Evolutionary conservation across 1,284 basidiomycete species (phyloP).

Genomic region (Fomitiporia mediterranea): DNA sequence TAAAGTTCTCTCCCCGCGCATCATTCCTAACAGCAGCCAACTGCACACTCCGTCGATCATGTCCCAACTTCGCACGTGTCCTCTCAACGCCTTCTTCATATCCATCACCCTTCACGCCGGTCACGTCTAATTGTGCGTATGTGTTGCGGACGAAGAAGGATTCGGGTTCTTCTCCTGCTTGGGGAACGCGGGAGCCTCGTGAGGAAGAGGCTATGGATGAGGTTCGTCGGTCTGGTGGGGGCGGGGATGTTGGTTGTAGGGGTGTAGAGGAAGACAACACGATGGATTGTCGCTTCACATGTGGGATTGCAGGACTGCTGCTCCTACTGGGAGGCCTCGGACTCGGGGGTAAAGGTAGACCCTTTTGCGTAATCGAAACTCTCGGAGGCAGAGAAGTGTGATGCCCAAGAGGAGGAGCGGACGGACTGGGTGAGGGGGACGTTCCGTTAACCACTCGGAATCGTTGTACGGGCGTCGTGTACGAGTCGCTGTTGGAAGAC

Average conservation of each 20-base stretch:
- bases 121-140: conserved; percentile 79
- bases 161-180: conserved; percentile 81
- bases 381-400: conserved; percentile 22
- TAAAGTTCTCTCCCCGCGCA: conserved; percentile 54
- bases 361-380: conserved; percentile 28
- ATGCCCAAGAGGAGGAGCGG: conserved; percentile 7
- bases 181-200: conserved; percentile 34
- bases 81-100: conserved; percentile 89
- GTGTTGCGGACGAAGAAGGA: conserved; percentile 84
- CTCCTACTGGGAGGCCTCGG: neutral
- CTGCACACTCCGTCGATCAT: conserved; percentile 47
- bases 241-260: conserved; percentile 27
- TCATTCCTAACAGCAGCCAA: conserved; percentile 50
- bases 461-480: neutral
- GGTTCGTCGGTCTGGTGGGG: conserved; percentile 4
- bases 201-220: conserved; percentile 34
- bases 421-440: conserved; percentile 5
- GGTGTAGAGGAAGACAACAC: conserved; percentile 28
- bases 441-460: conserved; percentile 9
- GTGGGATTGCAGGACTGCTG: conserved; percentile 21
- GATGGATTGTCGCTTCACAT: conserved; percentile 32
- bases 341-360: conserved; percentile 36
- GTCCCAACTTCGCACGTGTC: conserved; percentile 67
- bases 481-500: neutral
- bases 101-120: conserved; percentile 88